A percentile compares a stretch with the other conserved stretches of the same genome.
Conservation (phyloP, 1,139 yeast genomes). For the Zygosaccharomyces sapae region DNA sequence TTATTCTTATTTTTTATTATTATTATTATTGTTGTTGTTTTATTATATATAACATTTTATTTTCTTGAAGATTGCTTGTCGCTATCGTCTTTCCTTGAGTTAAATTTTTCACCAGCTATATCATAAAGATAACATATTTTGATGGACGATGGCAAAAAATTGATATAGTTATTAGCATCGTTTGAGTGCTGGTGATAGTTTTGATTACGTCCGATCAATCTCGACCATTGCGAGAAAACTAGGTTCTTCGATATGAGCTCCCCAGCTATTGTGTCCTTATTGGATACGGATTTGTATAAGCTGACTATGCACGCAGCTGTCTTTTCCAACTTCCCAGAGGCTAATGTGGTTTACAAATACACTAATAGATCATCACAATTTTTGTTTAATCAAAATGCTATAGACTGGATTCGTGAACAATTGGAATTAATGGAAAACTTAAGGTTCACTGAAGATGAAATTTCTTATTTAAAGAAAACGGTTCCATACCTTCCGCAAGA, state of each 20-base stretch:
- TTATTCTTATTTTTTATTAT: no score
- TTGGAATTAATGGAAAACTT: slow-evolving; percentile 47
- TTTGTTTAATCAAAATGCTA: slow-evolving; percentile 59
- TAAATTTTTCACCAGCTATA: background rate
- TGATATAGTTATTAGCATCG: no score
- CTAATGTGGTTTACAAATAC: slow-evolving; percentile 61
- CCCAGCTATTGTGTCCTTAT: slow-evolving; percentile 59
- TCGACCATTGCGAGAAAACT: background rate
- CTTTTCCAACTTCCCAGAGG: slow-evolving; percentile 61
- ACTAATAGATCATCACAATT: slow-evolving; percentile 74
- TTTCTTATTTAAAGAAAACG: slow-evolving; percentile 50
- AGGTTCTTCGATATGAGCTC: slow-evolving; percentile 23
- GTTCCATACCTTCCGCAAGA: slow-evolving; percentile 65
- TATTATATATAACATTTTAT: no score
- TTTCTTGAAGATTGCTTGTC: background rate
- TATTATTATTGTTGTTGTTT: no score
- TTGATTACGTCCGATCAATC: background rate
- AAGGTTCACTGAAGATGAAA: slow-evolving; percentile 58
- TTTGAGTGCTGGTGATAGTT: background rate
- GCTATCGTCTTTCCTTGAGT: background rate
- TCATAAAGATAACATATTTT: no score
- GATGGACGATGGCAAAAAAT: background rate
- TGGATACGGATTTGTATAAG: slow-evolving; percentile 94
- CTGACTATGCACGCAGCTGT: slow-evolving; percentile 98
- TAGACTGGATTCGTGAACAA: slow-evolving; percentile 69